Conservation (phyloP, 2,329 filamentous ascomycete species). For the Paracoccidioides brasiliensis region DNA sequence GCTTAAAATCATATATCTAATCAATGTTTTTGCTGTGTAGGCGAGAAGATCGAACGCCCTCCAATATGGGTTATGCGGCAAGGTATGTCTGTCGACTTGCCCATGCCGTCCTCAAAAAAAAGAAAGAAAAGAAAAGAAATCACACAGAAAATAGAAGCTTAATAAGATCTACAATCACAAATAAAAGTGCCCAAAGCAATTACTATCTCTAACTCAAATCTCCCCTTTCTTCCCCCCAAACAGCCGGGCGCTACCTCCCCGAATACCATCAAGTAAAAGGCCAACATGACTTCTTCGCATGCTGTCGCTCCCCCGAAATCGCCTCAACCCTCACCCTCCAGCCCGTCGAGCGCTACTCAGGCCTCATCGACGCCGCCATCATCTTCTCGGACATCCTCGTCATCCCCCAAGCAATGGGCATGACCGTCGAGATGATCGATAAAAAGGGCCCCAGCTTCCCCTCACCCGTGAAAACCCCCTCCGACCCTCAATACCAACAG, state of each 20-base stretch:
- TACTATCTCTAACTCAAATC: neutral
- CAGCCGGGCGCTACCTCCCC: conserved; percentile 90
- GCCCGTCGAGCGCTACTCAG: conserved; percentile 80
- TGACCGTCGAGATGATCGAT: conserved; percentile 97
- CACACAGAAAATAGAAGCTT: neutral
- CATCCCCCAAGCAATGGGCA: conserved; percentile 93
- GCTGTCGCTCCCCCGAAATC: conserved; percentile 85
- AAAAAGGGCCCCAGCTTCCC: conserved; percentile 96
- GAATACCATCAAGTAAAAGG: conserved; percentile 97
- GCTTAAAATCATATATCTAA: neutral
- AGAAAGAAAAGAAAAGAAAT: neutral
- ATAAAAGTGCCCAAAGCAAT: neutral
- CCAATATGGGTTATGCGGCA: conserved; percentile 99
- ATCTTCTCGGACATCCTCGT: conserved; percentile 99
- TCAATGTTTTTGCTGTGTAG: conserved; percentile 32
- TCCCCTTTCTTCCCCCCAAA: neutral
- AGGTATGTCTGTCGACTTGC: conserved; percentile 42
- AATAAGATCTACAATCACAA: neutral
- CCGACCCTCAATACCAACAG: conserved; percentile 68
- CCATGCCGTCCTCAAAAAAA: neutral
- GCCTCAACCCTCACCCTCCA: conserved; percentile 89
- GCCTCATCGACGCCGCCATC: conserved; percentile 88
- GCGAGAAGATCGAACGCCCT: conserved; percentile 79
- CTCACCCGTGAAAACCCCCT: conserved; percentile 61
- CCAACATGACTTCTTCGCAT: conserved; percentile 86